Evolutionary conservation across 2,329 filamentous ascomycete species (phyloP).

Genomic region (Thielaviopsis populi): DNA sequence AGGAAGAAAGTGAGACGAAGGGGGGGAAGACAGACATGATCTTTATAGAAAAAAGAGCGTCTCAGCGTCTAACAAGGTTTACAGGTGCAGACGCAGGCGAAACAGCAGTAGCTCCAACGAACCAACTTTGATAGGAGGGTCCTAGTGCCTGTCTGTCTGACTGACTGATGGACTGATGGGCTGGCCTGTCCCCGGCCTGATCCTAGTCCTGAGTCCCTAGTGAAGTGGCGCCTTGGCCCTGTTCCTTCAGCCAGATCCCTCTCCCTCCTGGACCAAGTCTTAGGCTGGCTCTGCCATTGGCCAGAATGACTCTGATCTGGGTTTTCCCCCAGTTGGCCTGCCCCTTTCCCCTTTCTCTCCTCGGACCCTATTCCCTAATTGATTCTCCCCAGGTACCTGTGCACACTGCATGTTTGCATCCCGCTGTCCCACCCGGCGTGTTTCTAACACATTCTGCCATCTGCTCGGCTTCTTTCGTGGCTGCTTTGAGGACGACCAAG

Average conservation of each 20-base stretch:
- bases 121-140: not conserved
- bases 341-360: not conserved
- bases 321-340: not conserved
- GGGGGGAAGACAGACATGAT: constrained; percentile 27
- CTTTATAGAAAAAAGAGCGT: constrained; percentile 31
- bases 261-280: not conserved
- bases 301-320: not conserved
- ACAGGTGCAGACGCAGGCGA: constrained; percentile 17
- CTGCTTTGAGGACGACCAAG: not conserved
- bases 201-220: not conserved
- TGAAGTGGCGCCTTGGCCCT: not conserved
- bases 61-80: not conserved
- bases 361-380: constrained; percentile 1
- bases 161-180: not conserved
- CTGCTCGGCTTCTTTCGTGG: not conserved
- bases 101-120: constrained; percentile 11
- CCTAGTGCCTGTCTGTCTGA: not conserved
- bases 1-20: constrained; percentile 19
- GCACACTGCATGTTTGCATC: not conserved
- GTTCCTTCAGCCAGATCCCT: not conserved
- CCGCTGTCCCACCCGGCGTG: not conserved
- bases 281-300: not conserved
- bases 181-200: not conserved
- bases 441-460: not conserved
- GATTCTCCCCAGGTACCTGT: not conserved